Percentiles rank a stretch among this genome's conserved stretches.
phyloP scores from a whole-genome alignment of 352 stramenopile species.

The Elongisporangium undulatum region DNA sequence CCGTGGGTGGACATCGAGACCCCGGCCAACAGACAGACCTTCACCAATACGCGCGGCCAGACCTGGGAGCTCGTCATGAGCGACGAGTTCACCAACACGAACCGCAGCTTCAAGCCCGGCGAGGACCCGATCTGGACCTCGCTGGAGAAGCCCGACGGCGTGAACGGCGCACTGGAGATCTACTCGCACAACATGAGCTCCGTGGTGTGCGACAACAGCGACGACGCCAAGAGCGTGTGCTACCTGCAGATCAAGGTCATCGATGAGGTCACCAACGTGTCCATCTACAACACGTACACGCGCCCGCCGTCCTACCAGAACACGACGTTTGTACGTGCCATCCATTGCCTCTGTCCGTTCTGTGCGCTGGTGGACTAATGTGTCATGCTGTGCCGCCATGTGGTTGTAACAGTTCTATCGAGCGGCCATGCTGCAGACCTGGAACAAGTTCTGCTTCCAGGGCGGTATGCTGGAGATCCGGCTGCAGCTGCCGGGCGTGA shows the following conservation, averaged over 20 bases:
- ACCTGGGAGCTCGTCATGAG: slow-evolving; percentile 65
- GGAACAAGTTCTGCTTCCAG: slow-evolving; percentile 96
- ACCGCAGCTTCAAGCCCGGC: slow-evolving; percentile 76
- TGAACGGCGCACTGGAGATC: slow-evolving; percentile 78
- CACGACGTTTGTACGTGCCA: slow-evolving; percentile 6
- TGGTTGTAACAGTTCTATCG: slow-evolving; percentile 30
- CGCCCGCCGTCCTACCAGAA: slow-evolving; percentile 16
- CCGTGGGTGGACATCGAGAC: slow-evolving; percentile 48
- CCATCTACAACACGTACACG: slow-evolving; percentile 24
- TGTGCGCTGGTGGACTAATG: not conserved
- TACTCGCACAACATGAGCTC: slow-evolving; percentile 75
- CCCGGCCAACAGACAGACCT: slow-evolving; percentile 18
- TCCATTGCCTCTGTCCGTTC: not conserved
- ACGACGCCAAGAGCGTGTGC: slow-evolving; percentile 13
- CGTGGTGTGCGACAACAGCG: slow-evolving; percentile 20
- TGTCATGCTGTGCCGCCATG: not conserved
- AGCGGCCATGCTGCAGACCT: slow-evolving; percentile 88
- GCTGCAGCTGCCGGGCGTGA: slow-evolving; percentile 85
- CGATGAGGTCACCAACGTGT: slow-evolving; percentile 16
- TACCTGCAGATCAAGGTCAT: slow-evolving; percentile 28
- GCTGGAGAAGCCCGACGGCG: slow-evolving; percentile 88
- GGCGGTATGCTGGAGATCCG: slow-evolving; percentile 88
- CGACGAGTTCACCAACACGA: slow-evolving; percentile 83
- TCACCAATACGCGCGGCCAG: slow-evolving; percentile 29
- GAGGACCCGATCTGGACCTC: slow-evolving; percentile 86